Percentiles rank a stretch among this genome's conserved stretches.
Conservation (phyloP, 1,284 basidiomycete genomes). For the Lentinus polychrous region DNA sequence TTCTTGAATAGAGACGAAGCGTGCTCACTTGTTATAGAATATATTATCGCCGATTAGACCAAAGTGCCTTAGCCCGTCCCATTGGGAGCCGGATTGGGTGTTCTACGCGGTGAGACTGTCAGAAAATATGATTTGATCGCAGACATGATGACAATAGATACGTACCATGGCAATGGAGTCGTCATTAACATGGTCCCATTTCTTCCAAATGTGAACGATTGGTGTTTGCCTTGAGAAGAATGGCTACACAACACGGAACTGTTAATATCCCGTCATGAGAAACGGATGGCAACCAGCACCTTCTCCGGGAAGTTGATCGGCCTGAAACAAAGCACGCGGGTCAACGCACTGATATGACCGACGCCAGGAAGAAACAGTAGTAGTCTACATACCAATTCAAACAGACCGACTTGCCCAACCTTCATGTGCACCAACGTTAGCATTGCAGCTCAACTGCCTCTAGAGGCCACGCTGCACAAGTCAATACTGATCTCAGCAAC, state of each 20-base stretch:
- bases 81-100: slow-evolving; percentile 69
- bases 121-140: background rate
- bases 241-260: slow-evolving; percentile 41
- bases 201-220: slow-evolving; percentile 29
- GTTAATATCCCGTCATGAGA: too few species aligned
- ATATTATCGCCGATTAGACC: slow-evolving; percentile 47
- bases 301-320: slow-evolving; percentile 62
- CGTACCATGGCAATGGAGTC: slow-evolving; percentile 60
- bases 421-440: slow-evolving; percentile 16
- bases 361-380: slow-evolving; percentile 1
- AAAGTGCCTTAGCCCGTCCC: slow-evolving; percentile 66
- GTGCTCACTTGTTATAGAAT: slow-evolving; percentile 55
- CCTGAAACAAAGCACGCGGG: slow-evolving; percentile 29
- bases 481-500: background rate
- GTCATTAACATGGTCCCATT: slow-evolving; percentile 35
- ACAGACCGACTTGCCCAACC: slow-evolving; percentile 49
- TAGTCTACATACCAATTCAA: slow-evolving; percentile 54
- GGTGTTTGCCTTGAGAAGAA: slow-evolving; percentile 49
- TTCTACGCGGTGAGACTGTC: slow-evolving; percentile 38
- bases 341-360: slow-evolving; percentile 4
- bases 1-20: slow-evolving; percentile 1
- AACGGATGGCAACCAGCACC: slow-evolving; percentile 29
- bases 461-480: background rate
- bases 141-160: slow-evolving; percentile 2
- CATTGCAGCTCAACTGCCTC: background rate